phyloP scores from a whole-genome alignment of 352 stramenopile genomes.

The Pilasporangium apinafurcum region DNA sequence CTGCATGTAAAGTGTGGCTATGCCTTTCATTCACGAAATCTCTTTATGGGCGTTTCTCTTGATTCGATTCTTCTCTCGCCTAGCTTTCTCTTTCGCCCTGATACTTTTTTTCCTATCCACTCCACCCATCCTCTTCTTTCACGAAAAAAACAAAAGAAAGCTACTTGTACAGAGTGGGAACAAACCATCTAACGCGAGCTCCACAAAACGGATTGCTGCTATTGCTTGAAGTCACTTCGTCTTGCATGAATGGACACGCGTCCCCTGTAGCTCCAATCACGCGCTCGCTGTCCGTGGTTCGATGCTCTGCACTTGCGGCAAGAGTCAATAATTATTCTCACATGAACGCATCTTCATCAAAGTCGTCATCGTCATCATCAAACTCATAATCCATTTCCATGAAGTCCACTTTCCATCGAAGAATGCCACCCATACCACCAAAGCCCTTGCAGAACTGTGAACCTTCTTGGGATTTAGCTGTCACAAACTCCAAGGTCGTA shows the following conservation, averaged over 20 bases:
- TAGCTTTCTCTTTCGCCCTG: background rate
- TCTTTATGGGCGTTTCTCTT: background rate
- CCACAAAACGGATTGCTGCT: too few relatives aligned
- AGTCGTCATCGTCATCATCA: slow-evolving; percentile 86
- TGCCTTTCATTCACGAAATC: too few relatives aligned
- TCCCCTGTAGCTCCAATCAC: too few relatives aligned
- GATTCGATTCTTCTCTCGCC: background rate
- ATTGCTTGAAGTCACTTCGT: too few relatives aligned
- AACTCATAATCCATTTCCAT: slow-evolving; percentile 94
- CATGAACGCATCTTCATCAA: slow-evolving; percentile 83
- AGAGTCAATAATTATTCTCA: slow-evolving; percentile 69
- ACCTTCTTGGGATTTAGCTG: slow-evolving; percentile 96
- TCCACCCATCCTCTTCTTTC: too few relatives aligned
- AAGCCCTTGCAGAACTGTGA: slow-evolving; percentile 99
- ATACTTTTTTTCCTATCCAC: too few relatives aligned
- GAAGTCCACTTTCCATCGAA: slow-evolving; percentile 99
- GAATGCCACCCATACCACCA: slow-evolving; percentile 97
- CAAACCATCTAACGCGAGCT: too few relatives aligned
- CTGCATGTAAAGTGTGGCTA: slow-evolving; percentile 3
- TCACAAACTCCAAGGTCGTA: slow-evolving; percentile 98
- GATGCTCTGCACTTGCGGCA: slow-evolving; percentile 1
- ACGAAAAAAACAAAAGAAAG: too few relatives aligned
- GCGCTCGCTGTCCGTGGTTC: too few relatives aligned
- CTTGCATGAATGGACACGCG: too few relatives aligned
- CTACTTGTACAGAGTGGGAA: too few relatives aligned